These are phyloP conservation scores for Fusarium sp. DNA, from an alignment of 2,329 filamentous ascomycete species.

Conservation along the genomic window DNA sequence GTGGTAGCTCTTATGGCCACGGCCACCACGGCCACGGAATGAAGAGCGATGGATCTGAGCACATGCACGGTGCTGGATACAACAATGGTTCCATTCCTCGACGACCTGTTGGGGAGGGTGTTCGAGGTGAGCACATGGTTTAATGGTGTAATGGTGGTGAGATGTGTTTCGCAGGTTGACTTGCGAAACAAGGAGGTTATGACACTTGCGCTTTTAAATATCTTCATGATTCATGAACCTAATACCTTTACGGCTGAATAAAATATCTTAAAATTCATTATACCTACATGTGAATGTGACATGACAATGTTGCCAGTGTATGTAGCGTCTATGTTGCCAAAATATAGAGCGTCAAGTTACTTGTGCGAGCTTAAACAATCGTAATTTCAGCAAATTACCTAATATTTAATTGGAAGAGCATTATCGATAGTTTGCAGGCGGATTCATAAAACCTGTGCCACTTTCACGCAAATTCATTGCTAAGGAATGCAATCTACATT, in stretches of 20 bases:
- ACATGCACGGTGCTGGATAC: conserved; percentile 26
- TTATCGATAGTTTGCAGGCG: no score
- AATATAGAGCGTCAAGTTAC: no score
- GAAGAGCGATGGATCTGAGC: conserved; percentile 34
- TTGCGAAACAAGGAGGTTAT: neutral
- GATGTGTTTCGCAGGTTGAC: no score
- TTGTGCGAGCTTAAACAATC: no score
- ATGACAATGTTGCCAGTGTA: no score
- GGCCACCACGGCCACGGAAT: conserved; percentile 22
- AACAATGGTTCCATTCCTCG: conserved; percentile 37
- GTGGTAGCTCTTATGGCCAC: conserved; percentile 20
- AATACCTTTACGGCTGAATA: conserved; percentile 21
- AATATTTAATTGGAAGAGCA: no score
- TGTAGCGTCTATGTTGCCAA: no score
- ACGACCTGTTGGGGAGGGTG: conserved; percentile 28
- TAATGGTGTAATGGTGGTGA: neutral
- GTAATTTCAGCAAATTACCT: no score
- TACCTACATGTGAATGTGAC: neutral
- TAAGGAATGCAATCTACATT: no score
- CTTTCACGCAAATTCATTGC: no score
- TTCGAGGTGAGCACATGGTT: conserved; percentile 36
- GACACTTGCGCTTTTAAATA: conserved; percentile 1
- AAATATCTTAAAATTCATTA: neutral
- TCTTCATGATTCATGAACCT: conserved; percentile 14
- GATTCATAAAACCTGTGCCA: no score